Conservation (phyloP, 1,284 basidiomycete species). For the Fomitopsis palustris region DNA sequence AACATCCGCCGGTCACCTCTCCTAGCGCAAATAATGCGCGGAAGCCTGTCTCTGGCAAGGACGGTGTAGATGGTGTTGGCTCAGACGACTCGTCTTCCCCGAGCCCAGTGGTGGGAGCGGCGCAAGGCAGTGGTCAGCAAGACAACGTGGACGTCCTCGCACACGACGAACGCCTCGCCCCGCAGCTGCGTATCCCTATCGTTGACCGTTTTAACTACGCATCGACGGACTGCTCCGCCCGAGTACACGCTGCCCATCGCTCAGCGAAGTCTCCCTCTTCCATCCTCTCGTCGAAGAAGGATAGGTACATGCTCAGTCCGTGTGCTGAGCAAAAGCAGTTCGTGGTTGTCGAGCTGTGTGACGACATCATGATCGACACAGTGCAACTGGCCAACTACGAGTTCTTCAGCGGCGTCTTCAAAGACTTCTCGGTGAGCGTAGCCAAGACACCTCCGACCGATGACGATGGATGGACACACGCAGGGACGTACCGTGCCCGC, state of each 20-base stretch:
- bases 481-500: constrained; percentile 80
- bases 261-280: constrained; percentile 82
- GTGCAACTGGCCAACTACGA: constrained; percentile 96
- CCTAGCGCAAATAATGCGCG: constrained; percentile 11
- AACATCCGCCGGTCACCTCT: constrained; percentile 13
- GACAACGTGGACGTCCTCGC: constrained; percentile 14
- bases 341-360: constrained; percentile 94
- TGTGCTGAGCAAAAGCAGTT: constrained; percentile 77
- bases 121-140: background rate
- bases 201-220: constrained; percentile 93
- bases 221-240: constrained; percentile 88
- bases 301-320: constrained; percentile 96
- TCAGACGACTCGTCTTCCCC: constrained; percentile 4
- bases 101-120: constrained; percentile 3
- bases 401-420: constrained; percentile 97
- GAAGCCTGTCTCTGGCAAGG: constrained; percentile 8
- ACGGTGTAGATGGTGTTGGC: constrained; percentile 9
- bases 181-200: constrained; percentile 65
- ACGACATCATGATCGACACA: constrained; percentile 95
- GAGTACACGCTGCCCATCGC: constrained; percentile 82
- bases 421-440: constrained; percentile 86
- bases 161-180: constrained; percentile 36
- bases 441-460: constrained; percentile 69
- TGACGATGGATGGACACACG: constrained; percentile 66
- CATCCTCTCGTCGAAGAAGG: constrained; percentile 88